Percentiles rank a stretch among this genome's conserved stretches.
Evolutionary conservation across 2,329 filamentous ascomycete species (phyloP).

Genomic region (Emmonsiellopsis sp.): DNA sequence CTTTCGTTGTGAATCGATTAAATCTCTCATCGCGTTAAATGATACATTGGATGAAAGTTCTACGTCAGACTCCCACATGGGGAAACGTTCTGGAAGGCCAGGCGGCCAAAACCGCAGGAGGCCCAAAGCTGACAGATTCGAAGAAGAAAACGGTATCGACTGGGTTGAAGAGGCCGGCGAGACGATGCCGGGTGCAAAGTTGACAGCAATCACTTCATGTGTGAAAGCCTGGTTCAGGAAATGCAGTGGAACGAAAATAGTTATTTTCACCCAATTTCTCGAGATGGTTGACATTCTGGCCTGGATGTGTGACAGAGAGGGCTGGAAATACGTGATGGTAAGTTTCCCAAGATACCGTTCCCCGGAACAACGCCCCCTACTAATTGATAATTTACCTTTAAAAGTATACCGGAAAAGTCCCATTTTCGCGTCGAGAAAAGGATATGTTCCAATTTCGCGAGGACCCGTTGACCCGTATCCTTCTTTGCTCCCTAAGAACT

Average conservation of each 20-base stretch:
- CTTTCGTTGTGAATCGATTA: slow-evolving; percentile 6
- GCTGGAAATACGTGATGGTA: slow-evolving; percentile 39
- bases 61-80: background rate
- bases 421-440: slow-evolving; percentile 34
- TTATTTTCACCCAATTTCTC: slow-evolving; percentile 53
- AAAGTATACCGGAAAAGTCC: slow-evolving; percentile 43
- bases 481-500: slow-evolving; percentile 49
- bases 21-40: background rate
- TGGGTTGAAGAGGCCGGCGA: slow-evolving; percentile 19
- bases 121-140: slow-evolving; percentile 4
- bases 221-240: slow-evolving; percentile 34
- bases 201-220: slow-evolving; percentile 24
- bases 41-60: background rate
- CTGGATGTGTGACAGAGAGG: slow-evolving; percentile 41
- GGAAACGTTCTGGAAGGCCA: background rate
- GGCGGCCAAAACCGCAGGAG: background rate
- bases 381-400: too few species aligned
- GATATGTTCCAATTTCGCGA: slow-evolving; percentile 40
- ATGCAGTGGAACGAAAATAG: slow-evolving; percentile 45
- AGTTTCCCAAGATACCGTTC: slow-evolving; percentile 7
- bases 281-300: slow-evolving; percentile 44
- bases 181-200: slow-evolving; percentile 32
- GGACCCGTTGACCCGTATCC: slow-evolving; percentile 31
- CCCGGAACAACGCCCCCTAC: background rate
- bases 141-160: slow-evolving; percentile 16